Percentiles rank a stretch among this genome's conserved stretches.
Conservation (phyloP, 768 basidiomycete genomes). For the Candolleomyces aberdarensis region DNA sequence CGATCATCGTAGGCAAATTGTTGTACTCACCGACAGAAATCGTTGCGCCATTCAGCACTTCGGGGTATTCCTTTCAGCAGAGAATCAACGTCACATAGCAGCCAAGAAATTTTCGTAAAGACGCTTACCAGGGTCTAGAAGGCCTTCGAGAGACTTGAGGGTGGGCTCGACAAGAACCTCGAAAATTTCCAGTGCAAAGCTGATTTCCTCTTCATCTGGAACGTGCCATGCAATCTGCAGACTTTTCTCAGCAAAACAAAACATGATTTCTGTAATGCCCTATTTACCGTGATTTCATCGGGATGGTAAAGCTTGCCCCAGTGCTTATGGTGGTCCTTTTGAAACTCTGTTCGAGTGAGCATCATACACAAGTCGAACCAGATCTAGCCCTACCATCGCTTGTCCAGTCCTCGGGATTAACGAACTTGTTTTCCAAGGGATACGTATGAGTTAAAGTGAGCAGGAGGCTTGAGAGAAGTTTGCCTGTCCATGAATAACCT, state of each 20-base stretch:
- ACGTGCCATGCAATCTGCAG: constrained; percentile 74
- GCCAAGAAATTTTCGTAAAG: neutral
- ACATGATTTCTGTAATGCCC: constrained; percentile 10
- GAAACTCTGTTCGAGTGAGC: constrained; percentile 50
- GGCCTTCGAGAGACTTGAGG: constrained; percentile 47
- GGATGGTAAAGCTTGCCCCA: constrained; percentile 81
- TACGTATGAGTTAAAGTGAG: constrained; percentile 79
- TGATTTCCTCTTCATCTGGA: constrained; percentile 66
- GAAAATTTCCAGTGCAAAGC: constrained; percentile 71
- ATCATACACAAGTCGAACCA: neutral
- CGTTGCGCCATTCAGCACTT: constrained; percentile 74
- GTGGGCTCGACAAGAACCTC: constrained; percentile 63
- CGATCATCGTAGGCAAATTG: neutral
- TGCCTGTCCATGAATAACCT: constrained; percentile 79
- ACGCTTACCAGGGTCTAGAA: constrained; percentile 51
- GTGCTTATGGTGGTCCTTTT: constrained; percentile 60
- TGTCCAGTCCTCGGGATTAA: constrained; percentile 74
- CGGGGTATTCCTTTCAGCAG: constrained; percentile 38
- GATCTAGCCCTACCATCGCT: constrained; percentile 51
- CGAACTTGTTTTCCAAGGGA: constrained; percentile 76
- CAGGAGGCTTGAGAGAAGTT: constrained; percentile 68
- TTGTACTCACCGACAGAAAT: constrained; percentile 68
- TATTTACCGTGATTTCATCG: constrained; percentile 61
- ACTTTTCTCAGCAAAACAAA: neutral
- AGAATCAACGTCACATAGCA: constrained; percentile 4